Base-by-base conservation (phyloP, 805 yeast genomes). In the Metschnikowia proteae region DNA sequence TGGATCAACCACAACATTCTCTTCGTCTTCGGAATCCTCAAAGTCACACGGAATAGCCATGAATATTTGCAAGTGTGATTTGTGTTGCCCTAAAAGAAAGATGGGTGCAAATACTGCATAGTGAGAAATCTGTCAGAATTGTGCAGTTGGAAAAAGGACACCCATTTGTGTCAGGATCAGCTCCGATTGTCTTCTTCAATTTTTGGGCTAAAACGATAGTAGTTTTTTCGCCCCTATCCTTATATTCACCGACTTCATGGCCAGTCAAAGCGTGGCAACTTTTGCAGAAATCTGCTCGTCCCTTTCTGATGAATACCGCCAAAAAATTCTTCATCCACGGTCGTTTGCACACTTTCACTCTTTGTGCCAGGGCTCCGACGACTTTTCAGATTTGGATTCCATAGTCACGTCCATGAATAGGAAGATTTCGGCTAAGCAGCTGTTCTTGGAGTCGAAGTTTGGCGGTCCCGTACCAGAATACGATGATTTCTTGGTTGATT, bases 21-120 rank as follows among this genome's bases (percentile, higher is more conserved):
- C 28, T 13, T 26, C 26, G 6, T 35, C 38, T 3, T 40, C 43
- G 6, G 45, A 28, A 3, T 38, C 27, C 13, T 45, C 54, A 23
- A 27, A 30, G 48, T 53, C 56, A 48, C 50, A 51, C 23, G 31
- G 7, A 23, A 53, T 38, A 37, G 56, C 54, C 56, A 53, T 54
- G 11, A 17, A 28, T 23, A 13, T 4, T 11, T 28, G 22, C 17
- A 3, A 5, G 13, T 29, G 4, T 6, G 25, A 13, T 8, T 36
- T 37, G 37, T 23, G 26, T 25, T 33, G 23, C 6, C 5, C 22
- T 37, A 28, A 11, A 10, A 27, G 6, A 25, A 7, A 7, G 13
- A 31, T 26, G 34, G 39, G 41, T 45, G 48, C 38, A 45, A 25
- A 39, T 33, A 26, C 38, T 33, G 25, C 38, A 17, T 10, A 27